Evolutionary conservation across 2,329 filamentous ascomycete species (phyloP), one percentile per base, ranked within the genome.

Genomic region (Sclerotinia subarctica): DNA sequence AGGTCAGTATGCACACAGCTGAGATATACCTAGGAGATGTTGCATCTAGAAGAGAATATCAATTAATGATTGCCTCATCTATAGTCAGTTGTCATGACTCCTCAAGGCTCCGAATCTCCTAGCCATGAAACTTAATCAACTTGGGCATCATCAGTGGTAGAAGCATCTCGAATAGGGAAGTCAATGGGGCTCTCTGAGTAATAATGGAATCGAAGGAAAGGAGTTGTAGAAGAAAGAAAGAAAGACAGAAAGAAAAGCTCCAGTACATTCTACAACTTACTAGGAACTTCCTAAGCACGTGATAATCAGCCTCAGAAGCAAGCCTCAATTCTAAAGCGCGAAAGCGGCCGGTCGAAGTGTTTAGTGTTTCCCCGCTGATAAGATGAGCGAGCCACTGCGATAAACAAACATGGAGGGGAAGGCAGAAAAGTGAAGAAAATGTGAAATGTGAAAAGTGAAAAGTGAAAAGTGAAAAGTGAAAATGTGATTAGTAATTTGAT

Each of bases 311-410:
- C n/a, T 26, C 29, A 51, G 15, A 5, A 26, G 35, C 46, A 35
- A 49, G 58, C 26, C 29, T 35, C 26, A 24, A 49, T 60, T 24
- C 5, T 24, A 7, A 21, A 17, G 58, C 46, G 49, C 21, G 46
- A n/a, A 19, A 42, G 38, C 38, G 38, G 38, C 15, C 4, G 29
- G 13, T 51, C 46, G 19, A 38, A 35, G 11, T 38, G 38, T 13
- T 38, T 11, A 51, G 44, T 62, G 38, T 38, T 51, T 21, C 59
- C 59, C 59, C 59, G 59, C 59, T 62, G 59, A 62, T 62, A 62
- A 62, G 59, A 51, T 38, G 38, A 29, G 24, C 57, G 38, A 26
- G 17, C 44, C 26, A 47, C 42, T 8, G 21, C 44, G 58, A 62
- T 49, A 35, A 49, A 24, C 44, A 35, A 49, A 62, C 49, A 8